A percentile compares a stretch with the other conserved stretches of the same genome.
Conservation (phyloP, 2,329 filamentous ascomycete species). For the Aspergillus novoparasiticus region DNA sequence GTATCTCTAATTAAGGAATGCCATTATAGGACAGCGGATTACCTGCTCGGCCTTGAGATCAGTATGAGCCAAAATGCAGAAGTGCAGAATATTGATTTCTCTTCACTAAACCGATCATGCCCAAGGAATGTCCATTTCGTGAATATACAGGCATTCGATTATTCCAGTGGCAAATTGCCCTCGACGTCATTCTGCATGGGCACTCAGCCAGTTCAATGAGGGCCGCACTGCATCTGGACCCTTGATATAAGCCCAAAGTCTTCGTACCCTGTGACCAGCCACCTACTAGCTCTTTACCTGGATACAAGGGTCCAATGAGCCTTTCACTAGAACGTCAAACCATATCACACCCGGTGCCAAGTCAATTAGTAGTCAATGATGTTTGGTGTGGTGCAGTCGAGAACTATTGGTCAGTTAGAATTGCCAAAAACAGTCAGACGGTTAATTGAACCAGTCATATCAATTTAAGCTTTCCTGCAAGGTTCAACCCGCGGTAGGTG, state of each 20-base stretch:
- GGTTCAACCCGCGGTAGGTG: not conserved
- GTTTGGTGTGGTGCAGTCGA: not conserved
- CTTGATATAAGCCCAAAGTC: not conserved
- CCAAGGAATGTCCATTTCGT: too few species aligned
- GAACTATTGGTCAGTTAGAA: not conserved
- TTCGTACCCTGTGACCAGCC: not conserved
- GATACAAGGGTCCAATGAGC: not conserved
- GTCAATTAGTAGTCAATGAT: too few species aligned
- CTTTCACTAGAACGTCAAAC: not conserved
- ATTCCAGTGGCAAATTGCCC: too few species aligned
- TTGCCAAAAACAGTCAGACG: not conserved
- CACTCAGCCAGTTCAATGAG: not conserved
- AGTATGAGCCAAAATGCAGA: too few species aligned
- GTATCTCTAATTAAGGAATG: too few species aligned
- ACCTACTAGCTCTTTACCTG: not conserved
- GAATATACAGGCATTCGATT: too few species aligned
- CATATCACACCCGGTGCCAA: too few species aligned
- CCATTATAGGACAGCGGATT: too few species aligned
- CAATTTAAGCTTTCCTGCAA: not conserved
- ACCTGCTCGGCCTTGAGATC: too few species aligned
- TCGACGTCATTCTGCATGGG: too few species aligned
- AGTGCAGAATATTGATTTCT: too few species aligned
- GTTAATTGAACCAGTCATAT: not conserved
- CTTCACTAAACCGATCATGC: too few species aligned
- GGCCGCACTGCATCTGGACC: not conserved